Percentiles rank a stretch among this genome's conserved stretches.
Evolutionary conservation across 1,139 yeast species (phyloP).

Genomic region (Hanseniaspora uvarum): DNA sequence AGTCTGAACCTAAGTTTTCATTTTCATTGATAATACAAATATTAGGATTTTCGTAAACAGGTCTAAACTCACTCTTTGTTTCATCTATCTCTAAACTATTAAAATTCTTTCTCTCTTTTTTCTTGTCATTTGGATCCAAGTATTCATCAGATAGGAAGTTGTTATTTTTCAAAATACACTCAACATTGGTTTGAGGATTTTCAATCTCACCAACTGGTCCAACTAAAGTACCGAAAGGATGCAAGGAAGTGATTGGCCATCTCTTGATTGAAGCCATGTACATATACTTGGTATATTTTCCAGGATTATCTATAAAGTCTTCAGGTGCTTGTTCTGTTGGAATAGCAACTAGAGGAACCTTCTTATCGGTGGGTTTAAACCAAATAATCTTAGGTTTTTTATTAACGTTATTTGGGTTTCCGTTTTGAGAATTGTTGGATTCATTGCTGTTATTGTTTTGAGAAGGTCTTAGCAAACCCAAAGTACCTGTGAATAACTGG

Average conservation of each 20-base stretch:
- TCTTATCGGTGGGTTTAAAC: constrained; percentile 97
- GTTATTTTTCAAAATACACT: constrained; percentile 83
- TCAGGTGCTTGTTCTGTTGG: constrained; percentile 97
- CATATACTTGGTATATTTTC: constrained; percentile 63
- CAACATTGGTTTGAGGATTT: constrained; percentile 70
- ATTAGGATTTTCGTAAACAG: constrained; percentile 51
- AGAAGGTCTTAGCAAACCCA: constrained; percentile 88
- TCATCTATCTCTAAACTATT: constrained; percentile 24
- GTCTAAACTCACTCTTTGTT: constrained; percentile 39
- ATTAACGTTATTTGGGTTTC: constrained; percentile 25
- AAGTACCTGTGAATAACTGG: constrained; percentile 84
- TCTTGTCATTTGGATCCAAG: constrained; percentile 39
- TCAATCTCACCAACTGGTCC: constrained; percentile 77
- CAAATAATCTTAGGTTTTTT: constrained; percentile 87
- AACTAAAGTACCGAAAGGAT: constrained; percentile 90
- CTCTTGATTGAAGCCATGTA: constrained; percentile 94
- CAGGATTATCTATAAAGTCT: constrained; percentile 89
- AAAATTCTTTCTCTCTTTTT: constrained; percentile 28
- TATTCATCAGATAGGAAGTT: constrained; percentile 85
- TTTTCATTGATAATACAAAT: constrained; percentile 58
- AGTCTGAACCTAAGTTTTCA: constrained; percentile 41
- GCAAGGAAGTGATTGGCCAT: constrained; percentile 98
- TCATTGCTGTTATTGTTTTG: constrained; percentile 54
- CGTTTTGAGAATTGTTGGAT: constrained; percentile 29
- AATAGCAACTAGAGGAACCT: constrained; percentile 93